Evolutionary conservation across 768 basidiomycete species (phyloP), one percentile per base, ranked within the genome.

Genomic region (Auriscalpium vulgare): DNA sequence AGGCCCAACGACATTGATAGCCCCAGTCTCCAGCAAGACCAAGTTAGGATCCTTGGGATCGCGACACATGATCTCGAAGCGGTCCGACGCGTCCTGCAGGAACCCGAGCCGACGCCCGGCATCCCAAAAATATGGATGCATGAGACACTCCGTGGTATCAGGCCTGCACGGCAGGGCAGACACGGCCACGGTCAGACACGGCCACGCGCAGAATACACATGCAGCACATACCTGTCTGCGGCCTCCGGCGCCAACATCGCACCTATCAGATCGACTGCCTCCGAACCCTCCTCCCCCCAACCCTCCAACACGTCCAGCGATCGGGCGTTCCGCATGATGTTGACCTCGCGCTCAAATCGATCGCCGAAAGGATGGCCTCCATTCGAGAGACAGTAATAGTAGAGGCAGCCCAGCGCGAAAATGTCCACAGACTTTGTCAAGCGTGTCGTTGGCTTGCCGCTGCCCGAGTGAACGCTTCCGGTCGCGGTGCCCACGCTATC

Each of bases 101-200:
- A 99, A 99, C 51, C 81, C 84, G 5, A 99, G 74, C 44, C 95
- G 81, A 55, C 88, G 83, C 8, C 79, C 85, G 0, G 94, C 74
- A 54, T 93, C 86, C 97, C 97, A 99, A 76, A 97, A 99, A 77
- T 90, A 95, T 0, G 97, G 97, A 72, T 98, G 95, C 19, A 88
- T 73, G 17, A 98, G 77, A 69, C 88, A 89, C n/a, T 82, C 82
- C 11, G 81, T 82, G 8, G 95, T 95, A 61, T 94, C 87, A 1
- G 95, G 97, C 65, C 95, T 92, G 64, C 8, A 8, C 37, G 23
- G 53, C 38, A 19, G 23, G 8, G 37, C 40, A 48, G 62, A 13
- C 59, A 49, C 46, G 51, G 62, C 55, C 11, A 38, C 49, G 16
- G 8, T 38, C 40, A 48, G 62, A 13, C 59, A 49, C 46, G 51